Evolutionary conservation across 2,329 filamentous ascomycete genomes (phyloP).

Genomic region (Cladorrhinum sp.): DNA sequence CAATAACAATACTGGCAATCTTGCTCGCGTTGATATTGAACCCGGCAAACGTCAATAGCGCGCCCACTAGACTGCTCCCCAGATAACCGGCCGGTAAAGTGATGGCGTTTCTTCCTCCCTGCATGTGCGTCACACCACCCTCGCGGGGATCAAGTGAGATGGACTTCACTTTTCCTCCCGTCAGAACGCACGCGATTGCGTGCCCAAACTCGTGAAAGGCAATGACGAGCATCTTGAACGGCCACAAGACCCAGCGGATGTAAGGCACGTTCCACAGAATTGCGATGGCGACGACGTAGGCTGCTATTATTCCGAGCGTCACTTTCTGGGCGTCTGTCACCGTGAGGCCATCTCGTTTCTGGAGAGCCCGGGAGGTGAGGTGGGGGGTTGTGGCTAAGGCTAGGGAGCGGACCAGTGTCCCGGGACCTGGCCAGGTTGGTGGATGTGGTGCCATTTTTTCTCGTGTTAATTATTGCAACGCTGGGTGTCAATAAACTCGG

Average conservation of each 20-base stretch:
- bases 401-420: slow-evolving; percentile 19
- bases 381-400: slow-evolving; percentile 9
- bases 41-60: slow-evolving; percentile 73
- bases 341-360: slow-evolving; percentile 52
- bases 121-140: slow-evolving; percentile 76
- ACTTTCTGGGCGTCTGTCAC: slow-evolving; percentile 68
- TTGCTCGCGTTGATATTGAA: slow-evolving; percentile 81
- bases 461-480: neutral
- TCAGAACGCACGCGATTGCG: slow-evolving; percentile 68
- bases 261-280: slow-evolving; percentile 79
- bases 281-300: slow-evolving; percentile 70
- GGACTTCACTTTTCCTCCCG: slow-evolving; percentile 69
- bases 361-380: slow-evolving; percentile 19
- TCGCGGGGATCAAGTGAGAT: slow-evolving; percentile 74
- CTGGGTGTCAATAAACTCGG: neutral
- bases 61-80: slow-evolving; percentile 73
- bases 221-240: slow-evolving; percentile 85
- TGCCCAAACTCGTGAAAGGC: slow-evolving; percentile 81
- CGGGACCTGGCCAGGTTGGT: neutral
- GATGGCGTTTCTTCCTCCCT: slow-evolving; percentile 65
- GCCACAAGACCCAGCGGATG: slow-evolving; percentile 71
- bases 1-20: slow-evolving; percentile 70
- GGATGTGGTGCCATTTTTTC: neutral
- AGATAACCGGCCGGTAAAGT: slow-evolving; percentile 77
- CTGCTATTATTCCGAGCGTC: slow-evolving; percentile 62